These are phyloP conservation scores for Phytopythium helicoides DNA, from an alignment of 352 stramenopile species.

Conservation along the genomic window DNA sequence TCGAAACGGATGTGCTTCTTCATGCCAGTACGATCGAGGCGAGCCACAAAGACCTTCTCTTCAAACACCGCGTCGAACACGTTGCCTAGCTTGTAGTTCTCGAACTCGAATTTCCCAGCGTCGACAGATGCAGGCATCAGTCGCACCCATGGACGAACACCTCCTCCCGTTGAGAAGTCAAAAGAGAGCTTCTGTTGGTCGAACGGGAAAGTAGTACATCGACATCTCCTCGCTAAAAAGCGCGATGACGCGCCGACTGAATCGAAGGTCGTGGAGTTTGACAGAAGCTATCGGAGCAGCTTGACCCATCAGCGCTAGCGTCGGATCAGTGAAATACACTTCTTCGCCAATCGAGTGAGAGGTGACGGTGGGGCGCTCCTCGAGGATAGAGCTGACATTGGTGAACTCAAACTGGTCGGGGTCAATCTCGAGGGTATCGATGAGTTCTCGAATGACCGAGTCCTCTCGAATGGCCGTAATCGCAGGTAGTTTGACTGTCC, in stretches of 20 bases:
- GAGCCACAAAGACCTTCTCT: constrained; percentile 48
- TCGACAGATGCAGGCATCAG: constrained; percentile 30
- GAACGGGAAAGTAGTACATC: constrained; percentile 52
- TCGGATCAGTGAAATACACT: constrained; percentile 26
- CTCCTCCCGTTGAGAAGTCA: constrained; percentile 31
- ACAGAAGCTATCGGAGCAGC: constrained; percentile 11
- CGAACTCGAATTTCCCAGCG: constrained; percentile 39
- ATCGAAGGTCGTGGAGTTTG: constrained; percentile 32
- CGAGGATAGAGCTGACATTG: constrained; percentile 35
- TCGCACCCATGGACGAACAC: constrained; percentile 27
- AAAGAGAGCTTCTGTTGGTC: constrained; percentile 63
- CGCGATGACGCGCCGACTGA: constrained; percentile 33
- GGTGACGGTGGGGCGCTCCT: constrained; percentile 27
- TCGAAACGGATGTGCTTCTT: constrained; percentile 51
- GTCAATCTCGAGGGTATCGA: constrained; percentile 39
- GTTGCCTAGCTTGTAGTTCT: constrained; percentile 56
- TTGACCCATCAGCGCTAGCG: constrained; percentile 11
- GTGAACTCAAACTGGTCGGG: constrained; percentile 40
- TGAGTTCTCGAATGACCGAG: constrained; percentile 33
- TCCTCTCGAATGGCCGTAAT: constrained; percentile 44
- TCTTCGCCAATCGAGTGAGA: constrained; percentile 20
- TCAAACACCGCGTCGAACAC: constrained; percentile 51
- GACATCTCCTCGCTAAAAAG: constrained; percentile 60
- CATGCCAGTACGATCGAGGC: constrained; percentile 26
- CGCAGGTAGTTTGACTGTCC: constrained; percentile 32